Evolutionary conservation across 495 filamentous ascomycete species (phyloP), one percentile per base, ranked within the genome.

Genomic region (Schizothecium vesticola): DNA sequence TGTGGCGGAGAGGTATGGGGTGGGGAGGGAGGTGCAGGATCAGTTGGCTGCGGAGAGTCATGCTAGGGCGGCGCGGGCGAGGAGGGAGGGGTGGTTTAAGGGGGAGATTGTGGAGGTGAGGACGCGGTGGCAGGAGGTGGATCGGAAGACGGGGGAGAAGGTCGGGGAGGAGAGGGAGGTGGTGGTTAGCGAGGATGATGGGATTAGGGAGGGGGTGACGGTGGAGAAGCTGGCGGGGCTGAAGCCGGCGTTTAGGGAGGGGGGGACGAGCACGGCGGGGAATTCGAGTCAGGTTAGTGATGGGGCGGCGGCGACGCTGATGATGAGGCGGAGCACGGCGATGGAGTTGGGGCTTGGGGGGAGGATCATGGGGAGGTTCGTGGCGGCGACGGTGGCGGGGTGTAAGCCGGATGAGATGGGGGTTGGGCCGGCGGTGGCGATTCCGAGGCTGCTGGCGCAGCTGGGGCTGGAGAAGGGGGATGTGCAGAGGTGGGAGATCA

Each of bases 341-440:
- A 86, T 83, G 11, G 85, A 86, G 72, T 85, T 96, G 8, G 92
- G 92, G 8, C 78, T 96, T 24, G 76, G 81, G 25, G 83, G 80
- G 1, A 82, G 80, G 19, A 92, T 96, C 74, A 87, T 94, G 72
- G 93, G 88, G 25, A 89, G 89, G 79, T 97, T 92, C 82, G 91
- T 92, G 2, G 88, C 84, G 8, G 87, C 91, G 12, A 82, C 86
- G 19, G 88, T 92, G 55, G 88, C 86, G 0, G 93, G 94, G 22
- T 93, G 91, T 74, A 83, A 80, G 59, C 93, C 94, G 9, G 92
- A 96, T 74, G 94, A 97, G 85, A 97, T 97, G 93, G 93, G 93
- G 55, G 85, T 97, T 62, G 93, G 93, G 0, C 93, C 93, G 12
- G 91, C 92, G 7, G 73, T 95, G 29, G 93, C 92, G 1, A 93